Evolutionary conservation across 257 asterid species (phyloP).

Genomic region (Eucommia ulmoides): DNA sequence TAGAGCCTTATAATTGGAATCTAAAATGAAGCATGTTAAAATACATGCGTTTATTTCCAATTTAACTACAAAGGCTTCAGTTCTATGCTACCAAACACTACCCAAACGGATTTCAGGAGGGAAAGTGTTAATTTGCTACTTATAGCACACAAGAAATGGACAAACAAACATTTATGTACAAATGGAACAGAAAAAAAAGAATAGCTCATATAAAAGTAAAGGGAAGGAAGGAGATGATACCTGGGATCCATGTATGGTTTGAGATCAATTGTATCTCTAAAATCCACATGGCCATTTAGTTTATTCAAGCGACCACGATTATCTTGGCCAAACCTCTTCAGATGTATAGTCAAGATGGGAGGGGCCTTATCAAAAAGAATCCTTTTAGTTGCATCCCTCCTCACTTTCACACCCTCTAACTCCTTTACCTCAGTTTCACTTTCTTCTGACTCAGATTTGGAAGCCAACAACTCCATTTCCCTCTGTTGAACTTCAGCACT

Average conservation of each 20-base stretch:
- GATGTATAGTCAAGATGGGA: slow-evolving; percentile 61
- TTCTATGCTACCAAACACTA: neutral
- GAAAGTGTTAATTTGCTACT: neutral
- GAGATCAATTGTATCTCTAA: slow-evolving; percentile 53
- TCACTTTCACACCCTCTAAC: slow-evolving; percentile 47
- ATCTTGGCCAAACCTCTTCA: slow-evolving; percentile 88
- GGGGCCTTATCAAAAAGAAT: slow-evolving; percentile 62
- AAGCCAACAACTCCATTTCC: slow-evolving; percentile 24
- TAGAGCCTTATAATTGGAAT: no score
- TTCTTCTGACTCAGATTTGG: no score
- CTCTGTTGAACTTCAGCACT: slow-evolving; percentile 18
- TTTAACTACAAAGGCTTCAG: no score
- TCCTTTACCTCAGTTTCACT: slow-evolving; percentile 29
- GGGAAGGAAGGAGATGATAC: no score
- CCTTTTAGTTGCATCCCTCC: slow-evolving; percentile 84
- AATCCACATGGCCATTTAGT: slow-evolving; percentile 71
- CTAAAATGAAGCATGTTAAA: no score
- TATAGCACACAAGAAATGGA: slow-evolving; percentile 9
- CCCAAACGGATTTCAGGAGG: neutral
- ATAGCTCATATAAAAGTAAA: neutral
- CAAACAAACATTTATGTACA: slow-evolving; percentile 4
- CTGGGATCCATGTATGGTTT: slow-evolving; percentile 68
- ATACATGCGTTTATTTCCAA: no score
- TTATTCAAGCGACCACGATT: slow-evolving; percentile 79
- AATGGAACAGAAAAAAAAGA: no score